Conservation (phyloP, 2,329 filamentous ascomycete genomes). For the Ascosphaera acerosa region DNA sequence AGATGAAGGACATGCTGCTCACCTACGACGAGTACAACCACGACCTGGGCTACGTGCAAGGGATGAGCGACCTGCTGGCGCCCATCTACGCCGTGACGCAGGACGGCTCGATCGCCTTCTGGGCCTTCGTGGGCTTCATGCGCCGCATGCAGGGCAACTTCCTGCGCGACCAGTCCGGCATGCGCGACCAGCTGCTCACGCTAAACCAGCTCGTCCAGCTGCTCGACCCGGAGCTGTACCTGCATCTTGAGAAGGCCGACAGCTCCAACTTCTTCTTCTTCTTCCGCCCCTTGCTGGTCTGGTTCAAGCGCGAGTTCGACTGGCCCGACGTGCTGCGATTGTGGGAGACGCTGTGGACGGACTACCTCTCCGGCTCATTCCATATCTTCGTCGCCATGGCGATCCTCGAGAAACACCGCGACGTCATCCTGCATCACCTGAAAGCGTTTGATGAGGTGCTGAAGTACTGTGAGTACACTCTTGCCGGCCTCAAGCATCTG, state of each 20-base stretch:
- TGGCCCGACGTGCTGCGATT: constrained; percentile 69
- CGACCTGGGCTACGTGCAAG: constrained; percentile 88
- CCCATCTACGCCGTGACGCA: constrained; percentile 94
- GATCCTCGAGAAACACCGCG: constrained; percentile 85
- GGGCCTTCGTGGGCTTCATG: constrained; percentile 93
- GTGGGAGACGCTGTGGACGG: constrained; percentile 91
- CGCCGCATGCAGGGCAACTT: constrained; percentile 96
- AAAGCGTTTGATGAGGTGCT: constrained; percentile 90
- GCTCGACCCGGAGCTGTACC: constrained; percentile 84
- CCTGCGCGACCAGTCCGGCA: constrained; percentile 80
- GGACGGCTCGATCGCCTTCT: constrained; percentile 90
- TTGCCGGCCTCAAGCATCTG: too few species aligned
- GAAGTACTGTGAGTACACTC: constrained; percentile 50
- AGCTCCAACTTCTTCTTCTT: constrained; percentile 99
- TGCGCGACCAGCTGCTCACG: constrained; percentile 73
- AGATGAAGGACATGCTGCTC: constrained; percentile 97
- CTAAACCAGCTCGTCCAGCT: constrained; percentile 90
- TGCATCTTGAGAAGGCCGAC: constrained; percentile 69
- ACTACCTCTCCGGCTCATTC: constrained; percentile 69
- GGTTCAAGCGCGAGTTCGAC: constrained; percentile 93
- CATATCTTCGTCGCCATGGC: constrained; percentile 86
- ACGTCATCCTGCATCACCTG: constrained; percentile 86
- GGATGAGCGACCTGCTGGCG: constrained; percentile 90
- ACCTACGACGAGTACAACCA: constrained; percentile 98
- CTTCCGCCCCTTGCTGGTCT: constrained; percentile 95